Evolutionary conservation across 345 rosid species (phyloP), one percentile per base, ranked within the genome.

Genomic region (Brassica juncea): DNA sequence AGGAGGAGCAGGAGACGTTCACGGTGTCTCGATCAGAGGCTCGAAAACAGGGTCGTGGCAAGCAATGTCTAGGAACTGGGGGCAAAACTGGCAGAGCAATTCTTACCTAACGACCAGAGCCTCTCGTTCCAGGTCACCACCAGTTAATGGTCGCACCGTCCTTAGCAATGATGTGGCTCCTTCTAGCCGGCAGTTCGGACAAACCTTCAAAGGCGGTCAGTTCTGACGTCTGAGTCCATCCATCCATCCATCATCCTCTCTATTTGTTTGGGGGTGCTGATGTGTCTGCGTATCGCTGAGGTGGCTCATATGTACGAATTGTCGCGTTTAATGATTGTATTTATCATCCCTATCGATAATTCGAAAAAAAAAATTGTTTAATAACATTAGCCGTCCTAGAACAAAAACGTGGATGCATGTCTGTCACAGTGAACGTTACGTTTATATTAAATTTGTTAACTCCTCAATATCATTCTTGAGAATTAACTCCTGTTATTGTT

Each of bases 31-130:
- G 10, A 91, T 94, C 85, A 94, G 90, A 81, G 99, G 99, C 14
- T 88, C 97, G 0, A 89, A 87, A 6, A 78, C 97, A 4, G 90
- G 90, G 66, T 58, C 77, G 2, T 94, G 99, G 99, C 97, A 91
- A 78, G 11, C 92, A 3, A 86, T 94, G 99, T 94, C 99, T 8
- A 86, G 99, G 72, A 94, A 94, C 49, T 94, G 99, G 99, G 99
- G 99, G 10, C 99, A 94, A 79, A 94, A 94, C 80, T 94, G 99
- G 99, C 99, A 94, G 77, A 94, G 99, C 86, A 94, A 94, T 58
- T 84, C 91, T 10, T 86, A 87, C 81, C 81, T 94, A 89, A 94
- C 42, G 97, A 89, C 39, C 99, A 92, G 75, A 83, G 88, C 71
- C 88, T 94, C 44, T 94, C 99, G 0, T 91, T 94, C 63, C 97